A percentile compares a stretch with the other conserved stretches of the same genome.
Evolutionary conservation across 768 basidiomycete species (phyloP).

Genomic region (Coprinellus aureogranulatus): DNA sequence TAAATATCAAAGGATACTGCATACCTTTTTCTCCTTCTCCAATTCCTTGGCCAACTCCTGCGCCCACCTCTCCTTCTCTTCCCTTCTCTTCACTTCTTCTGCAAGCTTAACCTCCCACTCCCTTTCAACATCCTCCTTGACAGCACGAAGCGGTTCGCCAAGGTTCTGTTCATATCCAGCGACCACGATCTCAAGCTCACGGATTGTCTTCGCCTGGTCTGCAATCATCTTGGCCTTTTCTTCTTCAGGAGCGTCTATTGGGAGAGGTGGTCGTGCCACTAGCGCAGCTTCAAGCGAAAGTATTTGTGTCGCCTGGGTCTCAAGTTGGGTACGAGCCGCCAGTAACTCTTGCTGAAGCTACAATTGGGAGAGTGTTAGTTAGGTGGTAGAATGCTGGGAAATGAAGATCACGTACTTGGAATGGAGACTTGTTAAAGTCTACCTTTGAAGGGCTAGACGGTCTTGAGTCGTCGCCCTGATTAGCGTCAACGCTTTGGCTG

Average conservation of each 20-base stretch:
- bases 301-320: constrained; percentile 80
- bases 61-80: constrained; percentile 73
- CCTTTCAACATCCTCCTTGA: constrained; percentile 70
- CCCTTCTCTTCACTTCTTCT: constrained; percentile 54
- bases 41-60: constrained; percentile 70
- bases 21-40: constrained; percentile 74
- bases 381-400: background rate
- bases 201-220: constrained; percentile 72
- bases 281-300: constrained; percentile 79
- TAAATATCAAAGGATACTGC: constrained; percentile 13
- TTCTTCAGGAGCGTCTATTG: constrained; percentile 60
- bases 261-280: constrained; percentile 63
- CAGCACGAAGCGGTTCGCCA: constrained; percentile 62
- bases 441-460: constrained; percentile 84
- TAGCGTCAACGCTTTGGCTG: constrained; percentile 76
- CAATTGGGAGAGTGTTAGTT: background rate
- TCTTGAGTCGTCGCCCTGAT: constrained; percentile 64
- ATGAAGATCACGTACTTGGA: constrained; percentile 56
- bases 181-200: constrained; percentile 72
- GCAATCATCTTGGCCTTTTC: constrained; percentile 75
- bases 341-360: constrained; percentile 89
- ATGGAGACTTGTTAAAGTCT: constrained; percentile 87
- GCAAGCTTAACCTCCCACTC: constrained; percentile 67
- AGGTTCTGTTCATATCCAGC: constrained; percentile 72
- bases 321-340: constrained; percentile 69